Evolutionary conservation across 2,329 filamentous ascomycete genomes (phyloP).

Genomic region (Meredithiella fracta): DNA sequence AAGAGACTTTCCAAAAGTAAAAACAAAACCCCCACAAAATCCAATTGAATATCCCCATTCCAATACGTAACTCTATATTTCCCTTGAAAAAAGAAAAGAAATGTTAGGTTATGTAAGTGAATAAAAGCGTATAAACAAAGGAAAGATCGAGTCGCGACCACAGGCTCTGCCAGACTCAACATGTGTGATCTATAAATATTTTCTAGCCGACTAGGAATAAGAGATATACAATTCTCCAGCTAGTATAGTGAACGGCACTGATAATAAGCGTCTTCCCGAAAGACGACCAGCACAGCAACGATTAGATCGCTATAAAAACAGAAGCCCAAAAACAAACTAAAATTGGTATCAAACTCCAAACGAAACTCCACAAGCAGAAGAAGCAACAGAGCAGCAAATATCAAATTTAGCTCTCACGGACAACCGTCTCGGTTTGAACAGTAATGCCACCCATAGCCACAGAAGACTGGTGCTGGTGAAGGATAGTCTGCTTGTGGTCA

Average conservation of each 20-base stretch:
- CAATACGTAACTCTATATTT: not conserved
- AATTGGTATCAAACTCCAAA: slow-evolving; percentile 3
- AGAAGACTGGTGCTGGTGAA: slow-evolving; percentile 2
- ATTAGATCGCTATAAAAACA: not conserved
- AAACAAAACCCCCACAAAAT: not conserved
- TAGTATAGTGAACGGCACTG: no score
- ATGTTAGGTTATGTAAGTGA: not conserved
- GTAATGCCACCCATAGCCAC: slow-evolving; percentile 10
- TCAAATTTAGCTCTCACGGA: not conserved
- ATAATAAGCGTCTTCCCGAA: no score
- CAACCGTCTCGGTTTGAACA: slow-evolving; percentile 8
- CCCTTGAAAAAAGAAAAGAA: not conserved
- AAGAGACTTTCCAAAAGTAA: not conserved
- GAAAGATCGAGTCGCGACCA: not conserved
- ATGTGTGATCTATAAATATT: not conserved
- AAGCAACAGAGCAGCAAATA: not conserved
- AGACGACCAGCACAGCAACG: no score
- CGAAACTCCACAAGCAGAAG: slow-evolving; percentile 2
- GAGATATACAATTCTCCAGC: not conserved
- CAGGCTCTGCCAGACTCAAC: not conserved
- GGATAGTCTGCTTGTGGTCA: not conserved
- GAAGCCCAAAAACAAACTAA: not conserved
- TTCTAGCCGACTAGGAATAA: not conserved
- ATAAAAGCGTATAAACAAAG: not conserved
- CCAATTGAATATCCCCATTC: not conserved